These are phyloP conservation scores for Trichoderma hamatum DNA, from an alignment of 2,329 filamentous ascomycete genomes.

Conservation along the genomic window DNA sequence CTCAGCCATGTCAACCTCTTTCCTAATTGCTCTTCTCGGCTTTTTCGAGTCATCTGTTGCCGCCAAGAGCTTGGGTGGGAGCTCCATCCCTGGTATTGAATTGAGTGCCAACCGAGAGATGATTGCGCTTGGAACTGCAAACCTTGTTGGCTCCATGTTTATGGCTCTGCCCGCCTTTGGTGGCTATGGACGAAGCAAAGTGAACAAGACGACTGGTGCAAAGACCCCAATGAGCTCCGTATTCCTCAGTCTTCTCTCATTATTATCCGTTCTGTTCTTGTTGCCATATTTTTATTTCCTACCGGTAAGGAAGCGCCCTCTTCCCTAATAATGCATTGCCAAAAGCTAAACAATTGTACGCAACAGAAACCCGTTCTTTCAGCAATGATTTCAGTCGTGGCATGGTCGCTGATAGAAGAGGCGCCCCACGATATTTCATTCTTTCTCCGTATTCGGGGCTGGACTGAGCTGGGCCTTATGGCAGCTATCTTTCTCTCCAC, in stretches of 20 bases:
- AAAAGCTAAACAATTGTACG: not conserved
- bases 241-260: slow-evolving; percentile 78
- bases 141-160: slow-evolving; percentile 89
- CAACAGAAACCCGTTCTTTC: slow-evolving; percentile 85
- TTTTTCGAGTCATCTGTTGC: slow-evolving; percentile 98
- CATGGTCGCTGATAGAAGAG: slow-evolving; percentile 93
- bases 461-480: slow-evolving; percentile 86
- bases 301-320: slow-evolving; percentile 64
- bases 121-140: slow-evolving; percentile 86
- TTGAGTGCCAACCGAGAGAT: slow-evolving; percentile 92
- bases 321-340: not conserved
- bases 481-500: slow-evolving; percentile 85
- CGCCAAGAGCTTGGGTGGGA: slow-evolving; percentile 80
- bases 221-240: slow-evolving; percentile 93
- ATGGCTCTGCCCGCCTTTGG: slow-evolving; percentile 93
- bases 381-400: slow-evolving; percentile 93
- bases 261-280: slow-evolving; percentile 79
- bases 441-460: slow-evolving; percentile 83
- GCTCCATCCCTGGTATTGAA: slow-evolving; percentile 72
- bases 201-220: slow-evolving; percentile 89
- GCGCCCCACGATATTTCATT: slow-evolving; percentile 89
- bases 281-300: slow-evolving; percentile 93
- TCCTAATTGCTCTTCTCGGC: slow-evolving; percentile 91
- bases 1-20: slow-evolving; percentile 85
- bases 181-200: slow-evolving; percentile 93